phyloP scores from a whole-genome alignment of 495 filamentous ascomycete genomes.

The Annulohypoxylon nitens region DNA sequence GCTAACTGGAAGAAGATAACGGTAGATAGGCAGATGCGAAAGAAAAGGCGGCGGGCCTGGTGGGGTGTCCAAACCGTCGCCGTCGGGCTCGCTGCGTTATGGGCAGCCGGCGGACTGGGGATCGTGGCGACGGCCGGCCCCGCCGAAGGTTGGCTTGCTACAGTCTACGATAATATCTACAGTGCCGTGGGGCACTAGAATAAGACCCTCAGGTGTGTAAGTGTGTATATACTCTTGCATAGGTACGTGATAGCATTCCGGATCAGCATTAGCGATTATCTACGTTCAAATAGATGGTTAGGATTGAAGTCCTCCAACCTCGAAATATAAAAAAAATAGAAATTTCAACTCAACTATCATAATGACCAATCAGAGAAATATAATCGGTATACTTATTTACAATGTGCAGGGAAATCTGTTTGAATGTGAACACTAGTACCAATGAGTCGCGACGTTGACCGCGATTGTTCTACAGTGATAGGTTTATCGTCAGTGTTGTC shows the following conservation, averaged over 20 bases:
- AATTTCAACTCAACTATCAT: neutral
- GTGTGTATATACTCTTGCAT: slow-evolving; percentile 34
- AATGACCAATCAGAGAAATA: neutral
- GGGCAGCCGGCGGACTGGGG: slow-evolving; percentile 85
- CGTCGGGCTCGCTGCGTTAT: slow-evolving; percentile 69
- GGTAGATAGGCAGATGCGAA: slow-evolving; percentile 60
- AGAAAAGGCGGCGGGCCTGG: slow-evolving; percentile 70
- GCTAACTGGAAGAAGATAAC: slow-evolving; percentile 60
- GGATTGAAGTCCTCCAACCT: neutral
- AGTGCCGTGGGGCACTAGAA: slow-evolving; percentile 25
- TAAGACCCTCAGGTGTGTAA: slow-evolving; percentile 5
- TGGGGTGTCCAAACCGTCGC: slow-evolving; percentile 75
- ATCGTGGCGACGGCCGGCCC: slow-evolving; percentile 80
- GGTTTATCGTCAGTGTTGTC: slow-evolving; percentile 10
- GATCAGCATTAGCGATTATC: slow-evolving; percentile 27
- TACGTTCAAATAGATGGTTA: neutral
- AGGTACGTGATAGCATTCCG: slow-evolving; percentile 18
- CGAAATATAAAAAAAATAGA: neutral
- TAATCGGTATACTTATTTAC: neutral
- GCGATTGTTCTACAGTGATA: neutral
- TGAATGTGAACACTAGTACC: neutral
- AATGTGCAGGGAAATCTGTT: neutral
- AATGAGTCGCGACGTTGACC: neutral
- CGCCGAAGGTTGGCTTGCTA: slow-evolving; percentile 81
- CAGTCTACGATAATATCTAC: slow-evolving; percentile 75